phyloP scores from a whole-genome alignment of 1,284 basidiomycete genomes.

The Fomes fomentarius region DNA sequence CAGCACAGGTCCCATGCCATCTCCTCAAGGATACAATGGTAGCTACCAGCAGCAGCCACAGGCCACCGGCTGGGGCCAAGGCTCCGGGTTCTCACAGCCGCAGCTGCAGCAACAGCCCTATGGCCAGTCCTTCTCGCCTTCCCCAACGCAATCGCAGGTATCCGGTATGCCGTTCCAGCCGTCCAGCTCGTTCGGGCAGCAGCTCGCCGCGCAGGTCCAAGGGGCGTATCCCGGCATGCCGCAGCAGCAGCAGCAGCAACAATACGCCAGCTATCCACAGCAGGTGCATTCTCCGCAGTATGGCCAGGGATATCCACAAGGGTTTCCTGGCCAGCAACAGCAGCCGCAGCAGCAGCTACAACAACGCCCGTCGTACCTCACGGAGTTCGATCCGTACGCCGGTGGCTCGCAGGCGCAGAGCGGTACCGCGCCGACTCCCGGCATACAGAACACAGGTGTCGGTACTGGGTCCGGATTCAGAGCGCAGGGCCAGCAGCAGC shows the following conservation, averaged over 20 bases:
- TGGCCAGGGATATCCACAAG: conserved; percentile 28
- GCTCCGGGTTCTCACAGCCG: conserved; percentile 28
- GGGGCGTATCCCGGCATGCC: conserved; percentile 21
- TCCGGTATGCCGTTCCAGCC: conserved; percentile 37
- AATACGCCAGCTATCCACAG: conserved; percentile 20
- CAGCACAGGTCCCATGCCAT: conserved; percentile 17
- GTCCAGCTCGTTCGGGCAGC: conserved; percentile 38
- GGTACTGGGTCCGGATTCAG: conserved; percentile 14
- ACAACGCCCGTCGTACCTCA: conserved; percentile 28
- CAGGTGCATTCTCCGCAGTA: conserved; percentile 24
- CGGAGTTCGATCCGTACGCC: conserved; percentile 41
- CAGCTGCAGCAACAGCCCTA: conserved; percentile 26
- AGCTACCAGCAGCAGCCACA: conserved; percentile 24
- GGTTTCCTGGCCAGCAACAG: conserved; percentile 28
- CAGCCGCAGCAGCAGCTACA: conserved; percentile 30
- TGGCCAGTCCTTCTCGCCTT: conserved; percentile 19
- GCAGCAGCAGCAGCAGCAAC: conserved; percentile 26
- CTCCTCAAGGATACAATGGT: conserved; percentile 18
- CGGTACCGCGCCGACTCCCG: conserved; percentile 1
- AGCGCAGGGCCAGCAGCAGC: no score
- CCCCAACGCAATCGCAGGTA: conserved; percentile 23
- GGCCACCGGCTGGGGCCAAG: conserved; percentile 23
- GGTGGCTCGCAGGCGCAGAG: conserved; percentile 2
- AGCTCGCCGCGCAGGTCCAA: conserved; percentile 34
- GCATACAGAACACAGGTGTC: background rate